A percentile compares a stretch with the other conserved stretches of the same genome.
Evolutionary conservation across 495 filamentous ascomycete species (phyloP).

Genomic region (Lepidopterella palustris): DNA sequence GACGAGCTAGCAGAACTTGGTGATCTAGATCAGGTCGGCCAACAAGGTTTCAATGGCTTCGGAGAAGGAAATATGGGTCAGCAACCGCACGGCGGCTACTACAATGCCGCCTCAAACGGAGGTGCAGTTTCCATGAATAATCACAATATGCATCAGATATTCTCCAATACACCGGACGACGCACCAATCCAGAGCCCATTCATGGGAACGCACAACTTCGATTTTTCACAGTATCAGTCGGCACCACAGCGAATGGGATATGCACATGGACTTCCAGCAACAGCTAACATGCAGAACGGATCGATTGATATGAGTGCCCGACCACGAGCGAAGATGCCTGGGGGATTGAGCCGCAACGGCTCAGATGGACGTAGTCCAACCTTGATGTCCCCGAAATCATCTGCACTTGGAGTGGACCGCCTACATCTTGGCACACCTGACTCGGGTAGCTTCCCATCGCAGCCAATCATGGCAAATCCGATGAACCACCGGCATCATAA

Average conservation of each 20-base stretch:
- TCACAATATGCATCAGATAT: conserved; percentile 57
- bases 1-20: conserved; percentile 59
- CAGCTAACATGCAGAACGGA: conserved; percentile 17
- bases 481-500: conserved; percentile 66
- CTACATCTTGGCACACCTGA: conserved; percentile 58
- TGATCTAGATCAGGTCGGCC: conserved; percentile 23
- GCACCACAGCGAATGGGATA: conserved; percentile 38
- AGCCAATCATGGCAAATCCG: conserved; percentile 58
- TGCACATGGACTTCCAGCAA: conserved; percentile 14
- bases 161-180: conserved; percentile 80
- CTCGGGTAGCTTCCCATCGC: conserved; percentile 62
- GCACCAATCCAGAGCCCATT: conserved; percentile 85
- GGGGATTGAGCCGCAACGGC: conserved; percentile 60
- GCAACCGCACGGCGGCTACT: conserved; percentile 18
- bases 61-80: conserved; percentile 34
- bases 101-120: conserved; percentile 19
- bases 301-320: conserved; percentile 3
- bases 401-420: conserved; percentile 44
- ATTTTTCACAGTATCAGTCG: conserved; percentile 60
- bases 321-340: conserved; percentile 28
- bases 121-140: conserved; percentile 29
- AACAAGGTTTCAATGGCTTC: conserved; percentile 46
- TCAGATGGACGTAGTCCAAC: conserved; percentile 66
- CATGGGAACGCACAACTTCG: conserved; percentile 57
- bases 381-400: conserved; percentile 76